Evolutionary conservation across 306 rosid species (phyloP).

Genomic region (Gleditsia sinensis): DNA sequence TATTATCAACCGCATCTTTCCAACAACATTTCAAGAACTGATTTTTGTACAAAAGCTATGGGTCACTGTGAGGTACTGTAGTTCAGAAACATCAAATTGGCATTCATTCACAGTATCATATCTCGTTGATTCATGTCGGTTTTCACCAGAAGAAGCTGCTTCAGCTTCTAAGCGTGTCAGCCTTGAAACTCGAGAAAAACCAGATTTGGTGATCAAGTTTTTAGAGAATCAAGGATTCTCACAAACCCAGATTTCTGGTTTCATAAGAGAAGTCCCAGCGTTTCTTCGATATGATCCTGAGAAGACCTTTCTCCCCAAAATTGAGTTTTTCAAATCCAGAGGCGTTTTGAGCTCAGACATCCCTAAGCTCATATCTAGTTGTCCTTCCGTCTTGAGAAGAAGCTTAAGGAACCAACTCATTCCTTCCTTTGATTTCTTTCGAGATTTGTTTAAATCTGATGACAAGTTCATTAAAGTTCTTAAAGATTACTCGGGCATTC

Average conservation of each 20-base stretch:
- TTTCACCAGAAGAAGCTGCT: background rate
- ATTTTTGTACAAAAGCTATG: background rate
- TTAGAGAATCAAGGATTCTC: conserved; percentile 8
- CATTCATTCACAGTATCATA: background rate
- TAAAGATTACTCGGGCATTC: background rate
- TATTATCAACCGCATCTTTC: background rate
- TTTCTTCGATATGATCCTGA: background rate
- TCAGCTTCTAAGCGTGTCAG: background rate
- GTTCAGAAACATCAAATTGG: background rate
- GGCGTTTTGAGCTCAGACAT: background rate
- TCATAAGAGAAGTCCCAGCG: background rate
- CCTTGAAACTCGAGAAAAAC: background rate
- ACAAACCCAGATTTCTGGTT: background rate
- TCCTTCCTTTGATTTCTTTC: conserved; percentile 16
- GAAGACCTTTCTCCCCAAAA: background rate
- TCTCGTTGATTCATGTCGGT: background rate
- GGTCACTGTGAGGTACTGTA: background rate
- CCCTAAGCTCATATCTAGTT: background rate
- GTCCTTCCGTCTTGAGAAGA: background rate
- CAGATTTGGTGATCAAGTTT: background rate
- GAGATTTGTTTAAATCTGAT: background rate
- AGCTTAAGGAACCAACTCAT: background rate
- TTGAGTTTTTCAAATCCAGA: conserved; percentile 24
- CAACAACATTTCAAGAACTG: background rate
- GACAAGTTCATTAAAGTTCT: background rate